phyloP scores from a whole-genome alignment of 2,329 filamentous ascomycete species.

The Venturiaceae sp. region DNA sequence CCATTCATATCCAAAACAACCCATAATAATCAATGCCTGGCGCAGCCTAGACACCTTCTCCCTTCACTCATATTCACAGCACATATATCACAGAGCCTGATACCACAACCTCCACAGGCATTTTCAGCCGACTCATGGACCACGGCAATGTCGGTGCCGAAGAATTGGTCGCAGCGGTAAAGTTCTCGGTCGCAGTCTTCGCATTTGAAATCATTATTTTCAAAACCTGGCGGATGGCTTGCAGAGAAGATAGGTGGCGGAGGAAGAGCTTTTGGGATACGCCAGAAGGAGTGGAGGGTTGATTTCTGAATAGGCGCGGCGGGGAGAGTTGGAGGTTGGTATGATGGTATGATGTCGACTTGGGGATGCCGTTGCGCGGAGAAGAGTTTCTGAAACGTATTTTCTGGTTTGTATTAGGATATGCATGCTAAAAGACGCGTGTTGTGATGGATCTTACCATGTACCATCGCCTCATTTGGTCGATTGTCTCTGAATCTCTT shows the following conservation, averaged over 20 bases:
- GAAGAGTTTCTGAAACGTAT: constrained; percentile 34
- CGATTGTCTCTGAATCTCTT: constrained; percentile 50
- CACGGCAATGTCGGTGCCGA: constrained; percentile 27
- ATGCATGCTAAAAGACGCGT: not conserved
- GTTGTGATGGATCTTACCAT: constrained; percentile 32
- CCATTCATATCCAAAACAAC: not conserved
- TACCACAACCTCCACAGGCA: constrained; percentile 27
- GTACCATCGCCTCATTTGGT: constrained; percentile 45
- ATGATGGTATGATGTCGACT: not conserved
- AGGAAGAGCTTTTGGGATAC: constrained; percentile 24
- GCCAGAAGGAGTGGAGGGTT: constrained; percentile 39
- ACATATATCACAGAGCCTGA: constrained; percentile 31
- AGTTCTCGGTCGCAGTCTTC: constrained; percentile 34
- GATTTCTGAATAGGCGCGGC: constrained; percentile 26
- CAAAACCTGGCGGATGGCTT: constrained; percentile 8
- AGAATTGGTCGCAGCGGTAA: not conserved
- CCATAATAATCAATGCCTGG: constrained; percentile 8
- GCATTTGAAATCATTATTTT: constrained; percentile 20
- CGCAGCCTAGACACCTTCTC: constrained; percentile 32
- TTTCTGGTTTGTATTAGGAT: constrained; percentile 22
- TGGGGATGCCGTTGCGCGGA: constrained; percentile 27
- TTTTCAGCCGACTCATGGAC: constrained; percentile 18
- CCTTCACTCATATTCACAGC: constrained; percentile 23
- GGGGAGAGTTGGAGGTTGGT: constrained; percentile 11
- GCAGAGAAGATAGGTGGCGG: constrained; percentile 13